Evolutionary conservation across 225 moss, liverwort and hornwort species (phyloP).

Genomic region (Pseudoscleropodium purum): DNA sequence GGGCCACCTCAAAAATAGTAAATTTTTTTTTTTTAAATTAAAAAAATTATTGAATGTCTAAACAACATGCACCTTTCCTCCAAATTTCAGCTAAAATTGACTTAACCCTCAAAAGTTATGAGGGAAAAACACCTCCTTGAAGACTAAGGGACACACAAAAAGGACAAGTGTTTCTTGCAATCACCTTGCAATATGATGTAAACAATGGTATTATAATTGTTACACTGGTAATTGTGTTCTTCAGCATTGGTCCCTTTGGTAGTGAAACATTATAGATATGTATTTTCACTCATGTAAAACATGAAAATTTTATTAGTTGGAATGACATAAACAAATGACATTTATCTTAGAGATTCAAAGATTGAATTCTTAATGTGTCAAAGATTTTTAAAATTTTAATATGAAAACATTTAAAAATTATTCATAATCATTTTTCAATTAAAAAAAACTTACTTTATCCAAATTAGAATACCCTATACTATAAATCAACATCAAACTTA

Average conservation of each 20-base stretch:
- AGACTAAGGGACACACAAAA: too few relatives aligned
- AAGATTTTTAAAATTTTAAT: not conserved
- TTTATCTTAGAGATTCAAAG: not conserved
- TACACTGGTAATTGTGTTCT: not conserved
- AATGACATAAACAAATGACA: too few relatives aligned
- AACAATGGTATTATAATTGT: not conserved
- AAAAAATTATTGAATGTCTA: too few relatives aligned
- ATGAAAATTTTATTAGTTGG: not conserved
- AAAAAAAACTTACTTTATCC: not conserved
- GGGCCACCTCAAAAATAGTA: too few relatives aligned
- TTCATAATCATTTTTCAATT: not conserved
- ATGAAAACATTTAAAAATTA: not conserved
- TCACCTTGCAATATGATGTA: rapidly evolving
- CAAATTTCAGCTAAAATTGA: too few relatives aligned
- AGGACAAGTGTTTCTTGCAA: too few relatives aligned
- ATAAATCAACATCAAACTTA: not conserved
- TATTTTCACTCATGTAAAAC: not conserved
- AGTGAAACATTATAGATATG: not conserved
- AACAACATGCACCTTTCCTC: too few relatives aligned
- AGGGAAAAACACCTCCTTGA: too few relatives aligned
- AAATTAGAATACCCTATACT: not conserved
- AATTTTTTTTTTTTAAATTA: too few relatives aligned
- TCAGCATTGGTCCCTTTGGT: not conserved
- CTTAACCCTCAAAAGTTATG: too few relatives aligned
- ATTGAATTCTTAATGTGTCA: not conserved